Evolutionary conservation across 129 eudicot genomes (phyloP).

Genomic region (Smallanthus sonchifolius): DNA sequence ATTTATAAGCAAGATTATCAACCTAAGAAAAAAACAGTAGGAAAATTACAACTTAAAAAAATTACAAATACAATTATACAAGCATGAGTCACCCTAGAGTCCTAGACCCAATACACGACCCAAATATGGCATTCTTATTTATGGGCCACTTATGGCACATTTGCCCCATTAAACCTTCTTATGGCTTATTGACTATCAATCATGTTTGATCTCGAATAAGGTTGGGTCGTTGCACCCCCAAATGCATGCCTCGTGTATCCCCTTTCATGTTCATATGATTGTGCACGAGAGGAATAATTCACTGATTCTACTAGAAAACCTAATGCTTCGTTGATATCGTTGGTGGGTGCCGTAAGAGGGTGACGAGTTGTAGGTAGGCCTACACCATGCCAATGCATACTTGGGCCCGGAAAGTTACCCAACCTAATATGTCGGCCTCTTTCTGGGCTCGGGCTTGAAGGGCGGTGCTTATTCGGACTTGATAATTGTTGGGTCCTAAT

Average conservation of each 20-base stretch:
- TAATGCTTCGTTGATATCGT: slow-evolving; percentile 14
- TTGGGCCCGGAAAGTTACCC: background rate
- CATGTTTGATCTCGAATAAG: background rate
- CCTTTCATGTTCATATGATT: background rate
- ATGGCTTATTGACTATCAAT: background rate
- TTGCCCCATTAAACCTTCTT: background rate
- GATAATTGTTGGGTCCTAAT: background rate
- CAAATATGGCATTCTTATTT: background rate
- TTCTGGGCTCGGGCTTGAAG: background rate
- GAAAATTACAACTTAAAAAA: no score
- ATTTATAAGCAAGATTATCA: no score
- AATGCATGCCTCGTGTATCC: background rate
- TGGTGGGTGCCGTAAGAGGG: slow-evolving; percentile 5
- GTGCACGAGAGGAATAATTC: no score
- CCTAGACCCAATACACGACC: background rate
- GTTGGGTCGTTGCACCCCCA: background rate
- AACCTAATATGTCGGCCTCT: background rate
- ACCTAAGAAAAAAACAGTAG: no score
- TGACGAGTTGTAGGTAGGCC: slow-evolving; percentile 12
- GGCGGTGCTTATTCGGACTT: background rate
- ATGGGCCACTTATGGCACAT: background rate
- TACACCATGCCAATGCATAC: slow-evolving; percentile 8
- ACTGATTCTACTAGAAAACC: background rate
- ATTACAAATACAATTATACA: no score
- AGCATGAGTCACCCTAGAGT: no score